A percentile compares a stretch with the other conserved stretches of the same genome.
Conservation (phyloP, 352 stramenopile genomes). For the Pythium phragmiticola region DNA sequence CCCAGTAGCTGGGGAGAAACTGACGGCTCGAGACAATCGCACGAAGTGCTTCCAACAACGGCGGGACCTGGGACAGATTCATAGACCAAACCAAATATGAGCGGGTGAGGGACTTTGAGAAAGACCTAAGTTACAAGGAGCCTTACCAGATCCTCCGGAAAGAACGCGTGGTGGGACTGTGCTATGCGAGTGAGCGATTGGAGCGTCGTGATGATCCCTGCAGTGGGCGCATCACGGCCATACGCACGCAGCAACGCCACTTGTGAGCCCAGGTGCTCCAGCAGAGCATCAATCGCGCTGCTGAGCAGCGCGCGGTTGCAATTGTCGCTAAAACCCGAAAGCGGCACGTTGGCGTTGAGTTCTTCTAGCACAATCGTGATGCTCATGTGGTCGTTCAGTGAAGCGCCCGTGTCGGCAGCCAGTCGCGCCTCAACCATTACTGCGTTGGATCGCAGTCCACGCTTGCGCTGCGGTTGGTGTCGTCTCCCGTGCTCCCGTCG, state of each 20-base stretch:
- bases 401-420: conserved; percentile 35
- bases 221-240: background rate
- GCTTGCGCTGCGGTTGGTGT: background rate
- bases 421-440: conserved; percentile 36
- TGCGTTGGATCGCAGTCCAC: conserved; percentile 9
- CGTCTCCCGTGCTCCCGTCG: background rate
- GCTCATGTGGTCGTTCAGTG: conserved; percentile 26
- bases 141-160: conserved; percentile 17
- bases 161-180: conserved; percentile 20
- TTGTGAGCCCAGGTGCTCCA: conserved; percentile 20
- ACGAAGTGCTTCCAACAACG: conserved; percentile 50
- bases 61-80: conserved; percentile 8
- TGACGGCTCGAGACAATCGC: conserved; percentile 62
- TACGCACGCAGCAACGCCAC: conserved; percentile 13
- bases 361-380: conserved; percentile 24
- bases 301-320: conserved; percentile 21
- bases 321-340: conserved; percentile 19
- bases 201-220: conserved; percentile 19
- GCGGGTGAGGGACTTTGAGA: background rate
- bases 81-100: background rate
- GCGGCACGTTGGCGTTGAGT: conserved; percentile 26
- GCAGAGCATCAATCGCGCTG: conserved; percentile 15
- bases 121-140: background rate
- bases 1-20: conserved; percentile 67
- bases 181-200: conserved; percentile 23